phyloP scores from a whole-genome alignment of 441 rosid species.

The Adansonia rubrostipa region DNA sequence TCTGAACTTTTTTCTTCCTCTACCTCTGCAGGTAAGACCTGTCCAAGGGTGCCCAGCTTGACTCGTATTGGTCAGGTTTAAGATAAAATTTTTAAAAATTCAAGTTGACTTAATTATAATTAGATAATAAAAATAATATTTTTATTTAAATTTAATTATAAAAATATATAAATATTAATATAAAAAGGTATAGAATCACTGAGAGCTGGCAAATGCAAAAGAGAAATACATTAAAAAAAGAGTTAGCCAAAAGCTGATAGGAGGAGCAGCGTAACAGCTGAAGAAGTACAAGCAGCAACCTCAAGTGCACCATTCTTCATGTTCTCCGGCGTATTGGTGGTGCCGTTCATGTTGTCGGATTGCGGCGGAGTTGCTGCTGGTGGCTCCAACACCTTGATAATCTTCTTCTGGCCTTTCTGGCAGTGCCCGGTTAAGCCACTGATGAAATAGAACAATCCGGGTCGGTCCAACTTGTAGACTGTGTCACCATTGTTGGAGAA shows the following conservation, averaged over 20 bases:
- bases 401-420: constrained; percentile 75
- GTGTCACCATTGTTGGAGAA: constrained; percentile 82
- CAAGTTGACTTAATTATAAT: no score
- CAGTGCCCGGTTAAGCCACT: constrained; percentile 80
- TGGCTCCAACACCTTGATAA: constrained; percentile 62
- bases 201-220: not conserved
- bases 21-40: no score
- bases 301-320: not conserved
- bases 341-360: constrained; percentile 18
- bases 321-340: not conserved
- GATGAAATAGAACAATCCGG: constrained; percentile 80
- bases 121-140: no score
- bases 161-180: no score
- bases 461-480: constrained; percentile 51
- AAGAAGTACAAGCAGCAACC: not conserved
- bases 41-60: no score
- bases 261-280: not conserved
- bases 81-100: no score
- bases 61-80: no score
- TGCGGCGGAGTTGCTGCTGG: constrained; percentile 26
- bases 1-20: no score
- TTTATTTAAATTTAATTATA: no score
- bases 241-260: not conserved
- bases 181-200: not conserved
- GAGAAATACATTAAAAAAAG: not conserved